Percentiles rank a stretch among this genome's conserved stretches.
These are phyloP conservation scores for Kazachstania sp. DNA, from an alignment of 1,139 yeast species.

Conservation along the genomic window DNA sequence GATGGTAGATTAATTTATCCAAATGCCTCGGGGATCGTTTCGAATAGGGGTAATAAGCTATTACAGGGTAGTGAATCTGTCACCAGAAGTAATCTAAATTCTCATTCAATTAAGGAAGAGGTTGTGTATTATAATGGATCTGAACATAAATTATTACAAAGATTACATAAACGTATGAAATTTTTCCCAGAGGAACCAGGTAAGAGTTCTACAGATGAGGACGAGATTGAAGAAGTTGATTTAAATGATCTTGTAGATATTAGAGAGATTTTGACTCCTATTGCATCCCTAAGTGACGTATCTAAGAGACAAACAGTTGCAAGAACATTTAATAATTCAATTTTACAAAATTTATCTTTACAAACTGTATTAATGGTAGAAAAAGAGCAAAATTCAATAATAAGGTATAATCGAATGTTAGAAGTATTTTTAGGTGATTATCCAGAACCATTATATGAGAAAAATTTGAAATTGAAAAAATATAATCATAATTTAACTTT, in stretches of 20 bases:
- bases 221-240: constrained; percentile 23
- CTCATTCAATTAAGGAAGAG: constrained; percentile 33
- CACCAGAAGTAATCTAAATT: constrained; percentile 30
- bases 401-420: constrained; percentile 59
- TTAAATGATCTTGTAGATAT: constrained; percentile 37
- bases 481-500: constrained; percentile 52
- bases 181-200: constrained; percentile 16
- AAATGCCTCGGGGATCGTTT: constrained; percentile 28
- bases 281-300: constrained; percentile 72
- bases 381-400: constrained; percentile 67
- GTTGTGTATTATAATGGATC: constrained; percentile 32
- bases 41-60: constrained; percentile 57
- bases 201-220: constrained; percentile 17
- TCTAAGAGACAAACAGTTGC: constrained; percentile 62
- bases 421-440: constrained; percentile 83
- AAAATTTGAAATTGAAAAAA: constrained; percentile 53
- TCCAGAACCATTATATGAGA: constrained; percentile 57
- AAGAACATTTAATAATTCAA: constrained; percentile 50
- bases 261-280: constrained; percentile 60
- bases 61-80: constrained; percentile 39
- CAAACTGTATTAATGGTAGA: constrained; percentile 73
- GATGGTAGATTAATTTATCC: constrained; percentile 24
- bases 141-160: constrained; percentile 28
- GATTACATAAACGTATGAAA: constrained; percentile 24
- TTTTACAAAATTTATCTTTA: constrained; percentile 48